Base-by-base conservation (phyloP, 257 asterid species). In the Cinchona pubescens region DNA sequence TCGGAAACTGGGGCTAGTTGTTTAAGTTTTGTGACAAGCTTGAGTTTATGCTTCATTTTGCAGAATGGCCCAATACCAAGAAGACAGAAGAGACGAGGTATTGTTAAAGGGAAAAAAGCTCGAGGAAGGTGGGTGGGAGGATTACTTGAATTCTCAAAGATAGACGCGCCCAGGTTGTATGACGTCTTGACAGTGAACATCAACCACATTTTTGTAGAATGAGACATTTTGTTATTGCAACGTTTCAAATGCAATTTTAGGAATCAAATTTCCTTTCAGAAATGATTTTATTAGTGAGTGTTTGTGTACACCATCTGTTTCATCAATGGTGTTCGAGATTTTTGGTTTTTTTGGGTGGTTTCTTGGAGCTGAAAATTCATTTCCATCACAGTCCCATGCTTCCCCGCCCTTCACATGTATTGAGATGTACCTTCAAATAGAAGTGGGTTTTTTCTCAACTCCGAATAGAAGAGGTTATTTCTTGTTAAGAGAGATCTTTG, bases 31-130 rank as follows among this genome's bases (percentile, higher is more conserved):
- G 75, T 13, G 32, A 46, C 9, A 35, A 59, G 38, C 35, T 16
- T 23, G 45, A 16, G 48, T 61, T 48, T 27, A 30, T 55, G 70
- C 14, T 71, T 69, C 25, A 12, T 60, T 16, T 43, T 85, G 60
- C 72, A 92, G 97, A 86, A 88, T 94, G 93, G 92, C 93, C 2
- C 98, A 94, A 78, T 94, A 89, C 78, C 88, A 67, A 80, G 95
- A 92, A 78, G 97, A 94, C 85, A 83, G 93, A 79, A 79, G 92
- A 80, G 97, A 90, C 3, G 97, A 92, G 76, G 97, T 94, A 13
- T 75, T 90, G 86, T 88, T 75, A 5, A 92, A 92, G 86, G 97
- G 82, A 14, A 88, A 88, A 63, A 90, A 88, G 83, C 92, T 94
- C 68, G 90, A 79, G 78, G 80, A 82, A 46, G 85, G 64, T 75